These are phyloP conservation scores for Gossypium aridum DNA, from an alignment of 441 rosid species.

Conservation along the genomic window DNA sequence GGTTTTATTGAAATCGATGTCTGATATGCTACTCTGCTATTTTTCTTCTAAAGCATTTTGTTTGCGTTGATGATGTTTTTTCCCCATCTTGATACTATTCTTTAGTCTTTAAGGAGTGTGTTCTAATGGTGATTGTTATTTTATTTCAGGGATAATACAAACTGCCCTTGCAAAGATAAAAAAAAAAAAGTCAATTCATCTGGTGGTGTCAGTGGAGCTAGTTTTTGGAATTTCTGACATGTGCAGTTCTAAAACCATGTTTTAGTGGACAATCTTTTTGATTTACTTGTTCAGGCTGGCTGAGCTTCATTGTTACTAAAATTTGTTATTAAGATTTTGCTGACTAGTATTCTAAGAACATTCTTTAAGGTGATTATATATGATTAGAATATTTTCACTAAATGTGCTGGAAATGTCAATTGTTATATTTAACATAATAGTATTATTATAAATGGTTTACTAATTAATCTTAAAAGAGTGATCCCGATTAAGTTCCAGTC, in stretches of 20 bases:
- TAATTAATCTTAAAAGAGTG: too few species aligned
- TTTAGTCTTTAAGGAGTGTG: neutral
- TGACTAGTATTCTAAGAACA: too few species aligned
- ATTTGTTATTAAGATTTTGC: too few species aligned
- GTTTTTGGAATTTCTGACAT: conserved; percentile 12
- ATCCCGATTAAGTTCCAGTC: too few species aligned
- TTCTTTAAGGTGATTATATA: too few species aligned
- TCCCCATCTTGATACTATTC: neutral
- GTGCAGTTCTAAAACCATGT: conserved; percentile 9
- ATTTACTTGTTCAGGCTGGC: neutral
- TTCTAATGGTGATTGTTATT: conserved; percentile 5
- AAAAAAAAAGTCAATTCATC: neutral
- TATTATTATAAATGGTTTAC: too few species aligned
- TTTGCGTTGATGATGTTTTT: too few species aligned
- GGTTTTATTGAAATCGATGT: neutral
- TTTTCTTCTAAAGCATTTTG: neutral
- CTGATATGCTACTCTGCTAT: neutral
- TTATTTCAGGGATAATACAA: conserved; percentile 21
- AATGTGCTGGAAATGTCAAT: too few species aligned
- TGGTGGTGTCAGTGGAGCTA: conserved; percentile 10
- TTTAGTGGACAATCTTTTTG: neutral
- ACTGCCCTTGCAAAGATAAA: neutral
- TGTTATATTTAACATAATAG: too few species aligned
- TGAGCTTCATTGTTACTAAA: too few species aligned
- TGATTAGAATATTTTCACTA: too few species aligned